phyloP scores from a whole-genome alignment of 352 stramenopile genomes.

The Pythium angustatum region DNA sequence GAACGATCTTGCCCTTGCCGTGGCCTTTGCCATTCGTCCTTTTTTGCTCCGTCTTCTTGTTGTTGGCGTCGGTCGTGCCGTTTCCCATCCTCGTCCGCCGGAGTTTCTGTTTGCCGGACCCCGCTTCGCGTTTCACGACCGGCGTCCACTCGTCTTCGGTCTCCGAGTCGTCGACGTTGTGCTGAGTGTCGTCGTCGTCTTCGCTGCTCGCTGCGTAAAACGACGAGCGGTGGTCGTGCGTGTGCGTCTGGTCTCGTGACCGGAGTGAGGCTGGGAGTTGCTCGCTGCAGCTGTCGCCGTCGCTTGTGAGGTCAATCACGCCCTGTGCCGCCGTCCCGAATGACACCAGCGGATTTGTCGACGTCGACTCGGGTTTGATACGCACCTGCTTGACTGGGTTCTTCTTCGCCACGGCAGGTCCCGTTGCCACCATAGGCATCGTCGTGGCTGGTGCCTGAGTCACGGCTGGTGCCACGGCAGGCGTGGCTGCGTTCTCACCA shows the following conservation, averaged over 20 bases:
- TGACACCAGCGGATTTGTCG: neutral
- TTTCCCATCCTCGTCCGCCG: too few relatives aligned
- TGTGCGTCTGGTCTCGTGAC: too few relatives aligned
- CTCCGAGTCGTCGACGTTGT: conserved; percentile 3
- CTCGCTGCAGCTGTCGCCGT: conserved; percentile 15
- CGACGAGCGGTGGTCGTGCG: neutral
- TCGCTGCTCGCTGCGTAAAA: conserved; percentile 18
- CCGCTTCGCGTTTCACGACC: conserved; percentile 1
- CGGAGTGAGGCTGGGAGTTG: too few relatives aligned
- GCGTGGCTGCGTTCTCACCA: neutral
- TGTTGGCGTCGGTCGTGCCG: too few relatives aligned
- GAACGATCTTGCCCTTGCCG: conserved; percentile 8
- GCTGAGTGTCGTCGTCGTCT: neutral
- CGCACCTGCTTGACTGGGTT: neutral
- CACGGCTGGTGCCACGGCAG: neutral
- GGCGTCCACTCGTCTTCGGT: conserved; percentile 7
- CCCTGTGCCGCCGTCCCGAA: neutral
- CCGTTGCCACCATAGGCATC: neutral
- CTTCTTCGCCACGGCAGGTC: neutral
- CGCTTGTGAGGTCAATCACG: conserved; percentile 26
- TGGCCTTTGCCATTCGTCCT: neutral
- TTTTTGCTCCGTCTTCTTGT: neutral
- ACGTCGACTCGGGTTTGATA: neutral
- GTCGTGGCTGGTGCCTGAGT: neutral
- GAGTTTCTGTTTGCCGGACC: too few relatives aligned